Evolutionary conservation across 768 basidiomycete species (phyloP).

Genomic region (Tricholoma bakamatsutake): DNA sequence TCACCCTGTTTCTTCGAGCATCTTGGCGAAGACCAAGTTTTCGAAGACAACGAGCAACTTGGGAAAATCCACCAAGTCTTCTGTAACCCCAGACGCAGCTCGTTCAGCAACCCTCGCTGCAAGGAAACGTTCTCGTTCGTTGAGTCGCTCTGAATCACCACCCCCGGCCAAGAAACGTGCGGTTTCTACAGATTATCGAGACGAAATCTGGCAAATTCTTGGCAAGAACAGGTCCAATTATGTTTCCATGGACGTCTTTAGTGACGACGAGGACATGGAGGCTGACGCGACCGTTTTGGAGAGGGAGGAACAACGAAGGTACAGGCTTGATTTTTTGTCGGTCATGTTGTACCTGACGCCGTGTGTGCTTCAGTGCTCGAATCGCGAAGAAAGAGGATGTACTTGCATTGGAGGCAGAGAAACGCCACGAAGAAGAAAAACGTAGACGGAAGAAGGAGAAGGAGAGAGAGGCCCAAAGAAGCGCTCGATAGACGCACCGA

Average conservation of each 20-base stretch:
- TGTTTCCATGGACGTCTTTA: constrained; percentile 48
- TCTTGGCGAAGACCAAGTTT: constrained; percentile 5
- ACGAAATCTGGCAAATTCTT: constrained; percentile 66
- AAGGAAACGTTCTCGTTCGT: constrained; percentile 63
- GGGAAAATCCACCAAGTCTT: neutral
- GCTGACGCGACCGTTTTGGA: constrained; percentile 55
- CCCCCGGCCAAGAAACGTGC: constrained; percentile 43
- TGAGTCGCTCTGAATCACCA: constrained; percentile 45
- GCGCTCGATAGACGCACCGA: constrained; percentile 16
- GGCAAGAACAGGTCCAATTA: constrained; percentile 60
- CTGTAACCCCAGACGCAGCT: constrained; percentile 8
- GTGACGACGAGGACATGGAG: constrained; percentile 82
- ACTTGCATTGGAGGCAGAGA: constrained; percentile 55
- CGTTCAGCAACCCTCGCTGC: constrained; percentile 13
- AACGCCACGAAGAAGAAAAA: constrained; percentile 70
- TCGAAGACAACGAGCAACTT: constrained; percentile 1
- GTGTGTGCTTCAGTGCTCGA: constrained; percentile 38
- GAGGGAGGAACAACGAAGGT: constrained; percentile 63
- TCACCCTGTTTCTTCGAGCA: constrained; percentile 1
- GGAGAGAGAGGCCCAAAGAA: constrained; percentile 53
- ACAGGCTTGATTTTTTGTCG: constrained; percentile 6
- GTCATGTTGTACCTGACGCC: neutral
- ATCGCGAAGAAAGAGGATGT: constrained; percentile 62
- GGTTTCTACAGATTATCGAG: constrained; percentile 21
- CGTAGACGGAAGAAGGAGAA: constrained; percentile 59